phyloP scores from a whole-genome alignment of 139 green algal species.

The Zygnema circumcarinatum region DNA sequence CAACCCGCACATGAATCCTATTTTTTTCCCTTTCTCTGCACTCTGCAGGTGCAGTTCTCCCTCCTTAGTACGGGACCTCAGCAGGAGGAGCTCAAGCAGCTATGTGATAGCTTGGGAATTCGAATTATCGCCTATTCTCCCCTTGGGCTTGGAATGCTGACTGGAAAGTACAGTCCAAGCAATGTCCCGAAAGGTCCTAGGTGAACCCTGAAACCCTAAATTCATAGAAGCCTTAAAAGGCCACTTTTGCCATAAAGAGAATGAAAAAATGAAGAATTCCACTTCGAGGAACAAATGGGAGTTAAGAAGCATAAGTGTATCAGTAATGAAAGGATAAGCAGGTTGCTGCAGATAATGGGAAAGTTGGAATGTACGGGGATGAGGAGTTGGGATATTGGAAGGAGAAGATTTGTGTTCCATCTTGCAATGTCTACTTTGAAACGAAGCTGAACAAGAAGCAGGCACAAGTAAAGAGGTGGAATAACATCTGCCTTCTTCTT shows the following conservation, averaged over 20 bases:
- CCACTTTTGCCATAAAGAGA: not conserved
- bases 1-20: not conserved
- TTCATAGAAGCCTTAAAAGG: not conserved
- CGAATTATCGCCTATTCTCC: conserved; percentile 90
- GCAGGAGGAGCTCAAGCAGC: conserved; percentile 51
- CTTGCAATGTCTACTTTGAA: too few relatives aligned
- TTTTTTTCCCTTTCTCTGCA: not conserved
- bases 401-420: too few relatives aligned
- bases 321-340: too few relatives aligned
- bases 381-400: too few relatives aligned
- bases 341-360: too few relatives aligned
- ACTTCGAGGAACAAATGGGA: too few relatives aligned
- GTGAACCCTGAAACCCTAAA: conserved; percentile 14
- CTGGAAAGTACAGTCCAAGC: conserved; percentile 76
- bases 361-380: too few relatives aligned
- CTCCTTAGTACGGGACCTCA: conserved; percentile 79
- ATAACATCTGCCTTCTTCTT: too few relatives aligned
- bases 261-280: not conserved
- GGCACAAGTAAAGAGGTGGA: too few relatives aligned
- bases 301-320: too few relatives aligned
- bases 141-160: conserved; percentile 84
- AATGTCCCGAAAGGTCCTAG: conserved; percentile 74
- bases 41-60: conserved; percentile 91
- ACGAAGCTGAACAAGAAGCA: too few relatives aligned
- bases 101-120: conserved; percentile 85